Evolutionary conservation across 2,329 filamentous ascomycete species (phyloP), one percentile per base, ranked within the genome.

Genomic region (Penicillium nordicum): DNA sequence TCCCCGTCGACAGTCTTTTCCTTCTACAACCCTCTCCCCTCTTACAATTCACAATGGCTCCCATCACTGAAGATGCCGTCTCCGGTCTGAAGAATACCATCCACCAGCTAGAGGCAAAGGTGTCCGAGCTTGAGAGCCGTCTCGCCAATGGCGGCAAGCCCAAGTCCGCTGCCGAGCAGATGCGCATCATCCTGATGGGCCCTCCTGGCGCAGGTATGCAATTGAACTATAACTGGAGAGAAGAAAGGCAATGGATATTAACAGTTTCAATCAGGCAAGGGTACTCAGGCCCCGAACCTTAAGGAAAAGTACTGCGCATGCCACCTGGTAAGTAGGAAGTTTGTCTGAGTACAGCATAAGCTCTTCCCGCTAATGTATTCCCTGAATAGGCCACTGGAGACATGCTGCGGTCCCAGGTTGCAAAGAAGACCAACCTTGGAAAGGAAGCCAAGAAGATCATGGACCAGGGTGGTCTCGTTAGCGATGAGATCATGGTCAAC

Each of bases 371-470:
- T 62, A 46, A 63, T 40, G 10, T 23, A 34, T 57, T 55, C 57
- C 63, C 38, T 27, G 46, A 61, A 49, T 69, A 97, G 92, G 94
- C 94, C 63, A 99, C 94, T 58, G 94, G 94, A 76, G 94, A 99
- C 79, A 99, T 99, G 94, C 85, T 99, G 72, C 92, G 94, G 72
- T 96, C 92, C 66, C 94, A 99, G 79, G 94, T 99, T 73, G 89
- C 93, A 64, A 95, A 96, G 81, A 97, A 97, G 87, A 99, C 94
- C 56, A 79, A 89, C 58, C 86, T 99, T 64, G 94, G 94, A 68
- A 86, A 89, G 73, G 92, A 97, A 82, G 94, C 94, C 65, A 99
- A 99, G 88, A 97, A 97, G 87, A 99, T 99, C 78, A 99, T 99
- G 94, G 94, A 99, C 74, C 89, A 93, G 75, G 94, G 94, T 69